A percentile compares a stretch with the other conserved stretches of the same genome.
phyloP scores from a whole-genome alignment of 441 rosid genomes.

The Euphorbia neoarborescens region DNA sequence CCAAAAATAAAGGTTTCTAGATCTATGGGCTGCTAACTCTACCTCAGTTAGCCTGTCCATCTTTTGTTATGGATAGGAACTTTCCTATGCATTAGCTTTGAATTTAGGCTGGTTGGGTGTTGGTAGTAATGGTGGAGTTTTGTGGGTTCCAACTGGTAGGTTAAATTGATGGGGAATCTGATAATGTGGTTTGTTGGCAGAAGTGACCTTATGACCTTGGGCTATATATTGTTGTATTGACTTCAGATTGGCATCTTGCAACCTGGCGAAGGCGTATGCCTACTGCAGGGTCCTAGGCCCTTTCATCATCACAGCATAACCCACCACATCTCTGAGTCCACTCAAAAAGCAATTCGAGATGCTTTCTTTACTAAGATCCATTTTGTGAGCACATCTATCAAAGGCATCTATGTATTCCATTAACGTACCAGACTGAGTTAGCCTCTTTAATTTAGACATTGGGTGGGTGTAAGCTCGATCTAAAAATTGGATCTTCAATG shows the following conservation, averaged over 20 bases:
- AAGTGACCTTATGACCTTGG: too few species aligned
- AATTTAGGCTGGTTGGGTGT: neutral
- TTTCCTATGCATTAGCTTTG: too few species aligned
- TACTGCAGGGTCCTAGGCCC: neutral
- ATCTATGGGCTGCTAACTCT: neutral
- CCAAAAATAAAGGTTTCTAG: neutral
- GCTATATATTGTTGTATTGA: neutral
- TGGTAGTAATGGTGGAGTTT: neutral
- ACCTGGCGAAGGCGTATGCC: neutral
- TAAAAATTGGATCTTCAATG: neutral
- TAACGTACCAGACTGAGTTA: neutral
- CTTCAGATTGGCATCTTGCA: neutral
- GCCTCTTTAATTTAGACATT: neutral
- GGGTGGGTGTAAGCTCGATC: neutral
- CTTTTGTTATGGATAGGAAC: too few species aligned
- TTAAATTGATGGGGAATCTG: neutral
- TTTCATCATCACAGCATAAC: neutral
- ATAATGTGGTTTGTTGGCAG: accelerated
- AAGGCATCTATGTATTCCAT: too few species aligned
- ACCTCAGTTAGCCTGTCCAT: neutral
- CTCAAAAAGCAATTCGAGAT: neutral
- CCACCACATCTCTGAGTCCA: neutral
- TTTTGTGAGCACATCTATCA: too few species aligned
- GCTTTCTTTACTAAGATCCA: too few species aligned
- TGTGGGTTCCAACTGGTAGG: too few species aligned